phyloP scores from a whole-genome alignment of 1,284 basidiomycete species.

The Austroboletus olivaceoglutinosus region DNA sequence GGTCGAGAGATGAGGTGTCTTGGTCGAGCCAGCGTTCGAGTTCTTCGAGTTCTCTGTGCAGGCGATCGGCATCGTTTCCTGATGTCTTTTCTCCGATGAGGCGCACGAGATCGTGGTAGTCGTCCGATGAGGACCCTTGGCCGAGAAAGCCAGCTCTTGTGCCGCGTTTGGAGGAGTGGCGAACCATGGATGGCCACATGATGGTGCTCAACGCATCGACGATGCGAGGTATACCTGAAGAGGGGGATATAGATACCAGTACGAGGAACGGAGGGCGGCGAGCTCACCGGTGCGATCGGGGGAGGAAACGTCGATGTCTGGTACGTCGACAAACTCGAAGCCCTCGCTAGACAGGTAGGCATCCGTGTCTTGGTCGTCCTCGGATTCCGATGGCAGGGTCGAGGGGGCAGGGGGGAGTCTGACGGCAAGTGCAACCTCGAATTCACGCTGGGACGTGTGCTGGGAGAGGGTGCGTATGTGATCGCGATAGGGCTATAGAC shows the following conservation, averaged over 20 bases:
- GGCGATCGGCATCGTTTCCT: slow-evolving; percentile 27
- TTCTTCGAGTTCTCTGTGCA: slow-evolving; percentile 54
- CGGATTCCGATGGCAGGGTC: slow-evolving; percentile 12
- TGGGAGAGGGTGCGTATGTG: slow-evolving; percentile 50
- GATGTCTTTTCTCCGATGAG: slow-evolving; percentile 23
- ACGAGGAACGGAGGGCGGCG: background rate
- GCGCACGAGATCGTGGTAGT: slow-evolving; percentile 20
- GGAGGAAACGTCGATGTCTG: slow-evolving; percentile 6
- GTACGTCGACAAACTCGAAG: slow-evolving; percentile 68
- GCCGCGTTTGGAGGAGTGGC: slow-evolving; percentile 5
- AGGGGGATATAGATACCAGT: slow-evolving; percentile 1
- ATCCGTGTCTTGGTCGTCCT: slow-evolving; percentile 52
- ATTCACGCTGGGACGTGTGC: slow-evolving; percentile 47
- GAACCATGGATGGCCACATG: slow-evolving; percentile 78
- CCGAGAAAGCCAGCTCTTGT: background rate
- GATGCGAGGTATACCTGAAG: slow-evolving; percentile 58
- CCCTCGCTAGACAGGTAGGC: slow-evolving; percentile 62
- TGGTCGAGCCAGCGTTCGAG: slow-evolving; percentile 63
- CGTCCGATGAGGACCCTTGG: slow-evolving; percentile 10
- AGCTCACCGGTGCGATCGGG: slow-evolving; percentile 21
- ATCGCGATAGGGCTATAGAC: slow-evolving; percentile 49
- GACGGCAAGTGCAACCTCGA: slow-evolving; percentile 71
- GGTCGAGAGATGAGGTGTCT: slow-evolving; percentile 25
- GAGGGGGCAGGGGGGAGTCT: slow-evolving; percentile 36
- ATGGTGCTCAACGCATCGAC: slow-evolving; percentile 76